These are phyloP conservation scores for Periglandula ipomoeae DNA, from an alignment of 2,329 filamentous ascomycete genomes.

Conservation along the genomic window DNA sequence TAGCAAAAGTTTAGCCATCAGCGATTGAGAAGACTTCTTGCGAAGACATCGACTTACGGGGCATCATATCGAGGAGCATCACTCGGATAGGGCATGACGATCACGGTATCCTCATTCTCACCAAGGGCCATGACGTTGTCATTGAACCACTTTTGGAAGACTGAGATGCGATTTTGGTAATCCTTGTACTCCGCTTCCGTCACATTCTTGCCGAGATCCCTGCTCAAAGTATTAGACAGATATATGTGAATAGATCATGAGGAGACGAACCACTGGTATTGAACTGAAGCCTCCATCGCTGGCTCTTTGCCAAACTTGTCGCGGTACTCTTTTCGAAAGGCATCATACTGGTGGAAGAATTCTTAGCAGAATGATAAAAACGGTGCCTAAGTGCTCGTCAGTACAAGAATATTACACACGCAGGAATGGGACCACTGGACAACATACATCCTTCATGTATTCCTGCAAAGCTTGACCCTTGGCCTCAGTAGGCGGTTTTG, in stretches of 20 bases:
- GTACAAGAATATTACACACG: too few species aligned
- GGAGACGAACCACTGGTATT: slow-evolving; percentile 20
- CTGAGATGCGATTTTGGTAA: slow-evolving; percentile 15
- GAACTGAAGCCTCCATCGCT: slow-evolving; percentile 20
- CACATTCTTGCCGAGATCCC: slow-evolving; percentile 16
- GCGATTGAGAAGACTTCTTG: neutral
- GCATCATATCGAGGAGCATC: slow-evolving; percentile 12
- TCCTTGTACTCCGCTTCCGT: slow-evolving; percentile 15
- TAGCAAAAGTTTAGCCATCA: too few species aligned
- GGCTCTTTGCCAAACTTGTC: slow-evolving; percentile 16
- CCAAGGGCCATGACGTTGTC: slow-evolving; percentile 15
- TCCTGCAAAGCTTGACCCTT: slow-evolving; percentile 14
- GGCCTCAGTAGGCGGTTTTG: slow-evolving; percentile 14
- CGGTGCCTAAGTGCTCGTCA: slow-evolving; percentile 14
- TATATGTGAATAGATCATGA: neutral
- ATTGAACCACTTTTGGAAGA: slow-evolving; percentile 25
- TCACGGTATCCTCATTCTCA: slow-evolving; percentile 12
- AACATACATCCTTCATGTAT: slow-evolving; percentile 23
- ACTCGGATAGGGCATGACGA: slow-evolving; percentile 16
- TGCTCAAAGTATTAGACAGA: slow-evolving; percentile 6
- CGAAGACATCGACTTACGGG: slow-evolving; percentile 1
- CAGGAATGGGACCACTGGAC: too few species aligned
- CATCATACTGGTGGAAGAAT: slow-evolving; percentile 21
- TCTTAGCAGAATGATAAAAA: slow-evolving; percentile 24
- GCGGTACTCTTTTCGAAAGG: slow-evolving; percentile 18